These are phyloP conservation scores for Penicillium tannophilum DNA, from an alignment of 495 filamentous ascomycete genomes.

Conservation along the genomic window DNA sequence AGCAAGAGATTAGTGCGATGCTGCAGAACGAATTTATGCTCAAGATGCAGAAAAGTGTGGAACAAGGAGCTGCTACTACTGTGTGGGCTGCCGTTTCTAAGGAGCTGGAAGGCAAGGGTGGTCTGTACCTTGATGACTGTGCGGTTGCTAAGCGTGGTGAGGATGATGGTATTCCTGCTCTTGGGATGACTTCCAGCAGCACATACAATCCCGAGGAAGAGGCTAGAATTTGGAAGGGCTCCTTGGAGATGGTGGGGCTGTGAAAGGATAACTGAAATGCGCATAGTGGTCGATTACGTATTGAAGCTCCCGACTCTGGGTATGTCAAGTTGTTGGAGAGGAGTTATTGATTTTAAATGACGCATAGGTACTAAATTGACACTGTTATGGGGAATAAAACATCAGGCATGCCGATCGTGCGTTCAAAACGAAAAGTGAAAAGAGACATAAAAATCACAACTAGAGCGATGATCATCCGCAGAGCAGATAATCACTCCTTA, in stretches of 20 bases:
- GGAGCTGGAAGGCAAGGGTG: conserved; percentile 42
- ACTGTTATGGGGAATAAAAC: neutral
- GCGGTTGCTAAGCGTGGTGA: conserved; percentile 23
- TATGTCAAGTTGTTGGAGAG: neutral
- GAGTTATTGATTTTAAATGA: neutral
- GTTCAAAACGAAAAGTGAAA: neutral
- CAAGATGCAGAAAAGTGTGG: conserved; percentile 35
- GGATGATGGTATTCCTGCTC: conserved; percentile 10
- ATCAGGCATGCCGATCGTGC: neutral
- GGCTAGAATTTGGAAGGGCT: conserved; percentile 47
- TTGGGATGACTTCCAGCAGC: conserved; percentile 35
- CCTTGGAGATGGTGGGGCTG: conserved; percentile 44
- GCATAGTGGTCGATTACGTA: too few relatives aligned
- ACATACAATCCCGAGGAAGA: conserved; percentile 42
- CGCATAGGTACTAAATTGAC: neutral
- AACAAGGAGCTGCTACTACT: conserved; percentile 46
- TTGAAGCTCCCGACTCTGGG: too few relatives aligned
- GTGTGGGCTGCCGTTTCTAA: conserved; percentile 44
- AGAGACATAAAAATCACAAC: neutral
- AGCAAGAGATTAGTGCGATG: conserved; percentile 21
- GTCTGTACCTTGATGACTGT: conserved; percentile 45
- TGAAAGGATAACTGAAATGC: neutral
- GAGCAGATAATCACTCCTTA: conserved; percentile 19
- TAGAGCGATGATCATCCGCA: neutral
- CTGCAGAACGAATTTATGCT: conserved; percentile 22